Evolutionary conservation across 208 protist species (phyloP).

Genomic region (Crithidia mellificae): DNA sequence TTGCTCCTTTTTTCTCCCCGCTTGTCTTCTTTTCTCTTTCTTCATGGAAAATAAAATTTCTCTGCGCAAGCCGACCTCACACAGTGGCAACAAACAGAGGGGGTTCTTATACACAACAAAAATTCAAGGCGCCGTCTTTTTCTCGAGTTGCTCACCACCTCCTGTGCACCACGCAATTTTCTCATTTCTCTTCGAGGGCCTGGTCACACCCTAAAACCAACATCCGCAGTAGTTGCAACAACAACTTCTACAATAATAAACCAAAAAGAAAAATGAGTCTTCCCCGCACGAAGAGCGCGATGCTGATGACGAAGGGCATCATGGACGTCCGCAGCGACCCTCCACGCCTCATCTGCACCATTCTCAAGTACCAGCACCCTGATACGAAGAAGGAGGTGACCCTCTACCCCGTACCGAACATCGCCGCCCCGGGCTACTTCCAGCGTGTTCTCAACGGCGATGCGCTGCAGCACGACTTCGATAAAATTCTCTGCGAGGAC

Average conservation of each 20-base stretch:
- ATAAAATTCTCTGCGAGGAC: slow-evolving; percentile 85
- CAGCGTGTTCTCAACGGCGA: slow-evolving; percentile 50
- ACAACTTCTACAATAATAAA: not conserved
- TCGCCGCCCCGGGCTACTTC: slow-evolving; percentile 70
- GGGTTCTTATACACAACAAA: too few species aligned
- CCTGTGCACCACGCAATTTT: too few species aligned
- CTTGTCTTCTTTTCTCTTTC: too few species aligned
- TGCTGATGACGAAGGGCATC: slow-evolving; percentile 85
- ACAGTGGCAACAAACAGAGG: too few species aligned
- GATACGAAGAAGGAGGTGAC: slow-evolving; percentile 76
- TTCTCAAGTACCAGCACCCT: slow-evolving; percentile 69
- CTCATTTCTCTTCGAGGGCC: too few species aligned
- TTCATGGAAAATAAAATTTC: too few species aligned
- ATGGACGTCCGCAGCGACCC: slow-evolving; percentile 81
- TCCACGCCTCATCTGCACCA: slow-evolving; percentile 63
- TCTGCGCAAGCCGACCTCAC: too few species aligned
- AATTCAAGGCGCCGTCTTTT: too few species aligned
- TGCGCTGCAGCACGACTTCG: slow-evolving; percentile 43
- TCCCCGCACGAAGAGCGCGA: slow-evolving; percentile 46
- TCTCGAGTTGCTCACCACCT: too few species aligned
- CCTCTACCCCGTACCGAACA: slow-evolving; percentile 76
- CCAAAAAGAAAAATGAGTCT: not conserved
- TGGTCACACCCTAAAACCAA: too few species aligned
- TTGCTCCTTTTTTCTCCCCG: too few species aligned
- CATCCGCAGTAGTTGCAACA: not conserved